Base-by-base conservation (phyloP, 352 stramenopile species). In the Phytophthora hybrid region DNA sequence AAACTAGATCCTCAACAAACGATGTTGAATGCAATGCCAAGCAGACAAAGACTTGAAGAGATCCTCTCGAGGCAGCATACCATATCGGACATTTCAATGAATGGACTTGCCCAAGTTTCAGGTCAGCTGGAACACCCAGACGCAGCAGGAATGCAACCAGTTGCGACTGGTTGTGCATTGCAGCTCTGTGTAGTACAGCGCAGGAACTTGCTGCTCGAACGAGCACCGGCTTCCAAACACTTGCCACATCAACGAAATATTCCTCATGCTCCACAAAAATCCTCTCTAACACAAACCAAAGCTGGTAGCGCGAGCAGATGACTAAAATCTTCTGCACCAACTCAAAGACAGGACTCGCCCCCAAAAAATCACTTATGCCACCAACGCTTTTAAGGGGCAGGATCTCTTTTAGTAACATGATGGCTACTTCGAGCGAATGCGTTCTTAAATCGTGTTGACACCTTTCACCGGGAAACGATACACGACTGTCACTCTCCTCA, bases 171-270 rank as follows among this genome's bases (percentile, higher is more conserved):
- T 91, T 85, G 19, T 81, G 44, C 56, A 80, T 73, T 16, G 83
- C 85, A 3, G 83, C 83, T n/a, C 85, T 73, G 37, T 91, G 80
- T 2, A 92, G 37, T 4, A 88, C 55, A 18, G 87, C 77, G 13
- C 77, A 90, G 53, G 71, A 87, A 11, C 51, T 82, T 21, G 72
- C 66, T 1, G 80, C 83, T 8, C 85, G 85, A 8, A 88, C 67
- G 13, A 89, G 31, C 5, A 85, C 54, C 7, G 81, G 68, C 18
- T 89, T 88, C 81, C 78, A 90, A 5, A 75, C 65, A 37, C 80
- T 90, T n/a, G 82, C 37, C 9, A 66, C 64, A 34, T 82, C 68
- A 8, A 79, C 10, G 37, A 89, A 89, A 41, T 69, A 72, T 9
- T 66, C 21, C 5, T 74, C 58, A 23, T 90, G 78, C 1, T 55